Percentiles rank a stretch among this genome's conserved stretches.
phyloP scores from a whole-genome alignment of 2,329 filamentous ascomycete genomes.

The Rhinocladiella mackenziei region DNA sequence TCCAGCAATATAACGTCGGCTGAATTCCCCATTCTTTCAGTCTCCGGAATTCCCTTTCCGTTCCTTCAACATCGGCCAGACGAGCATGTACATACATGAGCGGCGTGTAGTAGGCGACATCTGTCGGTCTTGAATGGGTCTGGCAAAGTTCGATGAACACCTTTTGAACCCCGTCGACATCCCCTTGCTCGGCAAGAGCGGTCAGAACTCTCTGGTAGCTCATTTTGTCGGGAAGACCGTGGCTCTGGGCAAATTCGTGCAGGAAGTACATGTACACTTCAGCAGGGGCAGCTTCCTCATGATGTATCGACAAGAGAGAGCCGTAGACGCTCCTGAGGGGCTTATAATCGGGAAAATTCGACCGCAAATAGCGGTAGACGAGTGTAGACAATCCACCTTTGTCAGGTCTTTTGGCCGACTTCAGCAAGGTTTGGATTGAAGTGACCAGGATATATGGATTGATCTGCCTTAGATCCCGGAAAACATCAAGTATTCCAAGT shows the following conservation, averaged over 20 bases:
- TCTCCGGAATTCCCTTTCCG: slow-evolving; percentile 59
- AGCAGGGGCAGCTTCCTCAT: slow-evolving; percentile 6
- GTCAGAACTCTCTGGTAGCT: slow-evolving; percentile 39
- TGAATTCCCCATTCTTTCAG: slow-evolving; percentile 56
- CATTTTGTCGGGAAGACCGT: slow-evolving; percentile 32
- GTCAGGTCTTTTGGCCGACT: slow-evolving; percentile 28
- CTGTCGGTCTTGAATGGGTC: slow-evolving; percentile 37
- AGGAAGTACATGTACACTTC: slow-evolving; percentile 38
- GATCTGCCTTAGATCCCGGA: slow-evolving; percentile 4
- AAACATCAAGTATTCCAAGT: slow-evolving; percentile 20
- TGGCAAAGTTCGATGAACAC: slow-evolving; percentile 44
- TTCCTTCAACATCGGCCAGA: slow-evolving; percentile 59
- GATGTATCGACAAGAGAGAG: slow-evolving; percentile 16
- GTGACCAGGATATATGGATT: slow-evolving; percentile 11
- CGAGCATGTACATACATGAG: slow-evolving; percentile 69
- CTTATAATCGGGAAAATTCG: slow-evolving; percentile 13
- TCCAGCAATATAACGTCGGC: slow-evolving; percentile 65
- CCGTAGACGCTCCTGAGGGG: slow-evolving; percentile 9
- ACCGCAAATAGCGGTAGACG: slow-evolving; percentile 42
- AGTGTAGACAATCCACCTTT: slow-evolving; percentile 30
- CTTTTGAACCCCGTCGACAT: slow-evolving; percentile 42
- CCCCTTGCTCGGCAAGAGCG: slow-evolving; percentile 46
- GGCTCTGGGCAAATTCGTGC: slow-evolving; percentile 37
- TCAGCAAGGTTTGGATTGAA: slow-evolving; percentile 34
- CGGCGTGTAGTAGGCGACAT: slow-evolving; percentile 42